Evolutionary conservation across 441 rosid genomes (phyloP).

Genomic region (Capsella rubella): DNA sequence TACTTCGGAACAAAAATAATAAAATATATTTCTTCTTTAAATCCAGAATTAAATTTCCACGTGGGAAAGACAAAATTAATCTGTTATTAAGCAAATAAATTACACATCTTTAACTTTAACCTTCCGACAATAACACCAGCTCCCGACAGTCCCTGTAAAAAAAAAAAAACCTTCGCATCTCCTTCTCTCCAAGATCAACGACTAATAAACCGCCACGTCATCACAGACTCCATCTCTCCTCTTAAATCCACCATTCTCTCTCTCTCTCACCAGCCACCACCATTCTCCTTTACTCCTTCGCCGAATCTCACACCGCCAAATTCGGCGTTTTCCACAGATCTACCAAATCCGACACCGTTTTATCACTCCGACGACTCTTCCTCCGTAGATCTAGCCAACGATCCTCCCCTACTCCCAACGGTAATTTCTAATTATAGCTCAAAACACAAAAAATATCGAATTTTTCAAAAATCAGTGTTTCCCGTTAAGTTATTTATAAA

Average conservation of each 20-base stretch:
- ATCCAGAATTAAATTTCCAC: not conserved
- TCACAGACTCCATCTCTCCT: conserved; percentile 30
- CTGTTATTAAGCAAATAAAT: not conserved
- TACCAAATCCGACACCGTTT: conserved; percentile 24
- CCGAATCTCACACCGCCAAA: conserved; percentile 30
- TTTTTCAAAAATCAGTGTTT: conserved; percentile 23
- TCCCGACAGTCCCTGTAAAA: conserved; percentile 32
- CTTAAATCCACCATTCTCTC: conserved; percentile 35
- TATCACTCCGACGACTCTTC: conserved; percentile 19
- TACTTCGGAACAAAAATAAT: not conserved
- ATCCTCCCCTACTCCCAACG: conserved; percentile 28
- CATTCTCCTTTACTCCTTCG: conserved; percentile 19
- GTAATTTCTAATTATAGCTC: conserved; percentile 40
- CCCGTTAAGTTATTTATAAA: conserved; percentile 13
- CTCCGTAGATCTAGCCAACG: conserved; percentile 49
- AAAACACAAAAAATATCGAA: not conserved
- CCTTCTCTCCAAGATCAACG: conserved; percentile 40
- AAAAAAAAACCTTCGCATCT: conserved; percentile 14
- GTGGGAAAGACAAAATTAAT: too few relatives aligned
- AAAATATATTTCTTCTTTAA: not conserved
- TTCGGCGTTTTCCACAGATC: conserved; percentile 31
- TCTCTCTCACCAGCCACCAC: conserved; percentile 8
- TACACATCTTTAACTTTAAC: not conserved
- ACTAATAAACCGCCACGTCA: conserved; percentile 40
- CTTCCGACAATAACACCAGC: conserved; percentile 38